Conservation (phyloP, 1,284 basidiomycete species). For the Sparassis latifolia region DNA sequence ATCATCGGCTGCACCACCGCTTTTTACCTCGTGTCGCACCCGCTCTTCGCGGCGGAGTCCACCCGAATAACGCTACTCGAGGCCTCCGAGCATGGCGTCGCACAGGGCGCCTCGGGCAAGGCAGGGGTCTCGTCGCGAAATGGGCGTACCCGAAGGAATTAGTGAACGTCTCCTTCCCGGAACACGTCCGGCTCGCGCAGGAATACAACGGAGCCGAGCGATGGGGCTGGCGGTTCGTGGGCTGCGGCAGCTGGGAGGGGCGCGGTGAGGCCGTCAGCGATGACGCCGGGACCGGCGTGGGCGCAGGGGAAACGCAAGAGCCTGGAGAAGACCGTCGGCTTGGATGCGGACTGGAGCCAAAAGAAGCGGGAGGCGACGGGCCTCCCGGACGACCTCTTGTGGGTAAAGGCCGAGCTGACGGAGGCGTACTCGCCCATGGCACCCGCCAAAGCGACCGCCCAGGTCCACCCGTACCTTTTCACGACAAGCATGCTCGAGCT, state of each 20-base stretch:
- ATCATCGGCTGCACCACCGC: conserved; percentile 85
- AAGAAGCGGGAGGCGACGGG: conserved; percentile 29
- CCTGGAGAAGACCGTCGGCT: conserved; percentile 50
- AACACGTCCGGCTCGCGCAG: conserved; percentile 76
- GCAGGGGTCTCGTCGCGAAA: conserved; percentile 88
- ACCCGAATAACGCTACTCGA: conserved; percentile 69
- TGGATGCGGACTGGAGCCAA: conserved; percentile 24
- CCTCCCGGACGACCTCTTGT: conserved; percentile 55
- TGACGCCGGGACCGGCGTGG: conserved; percentile 21
- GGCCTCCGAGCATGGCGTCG: conserved; percentile 59
- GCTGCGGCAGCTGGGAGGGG: conserved; percentile 64
- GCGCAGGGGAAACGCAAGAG: conserved; percentile 34
- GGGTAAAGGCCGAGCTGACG: conserved; percentile 57
- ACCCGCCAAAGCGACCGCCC: conserved; percentile 57
- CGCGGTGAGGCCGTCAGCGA: conserved; percentile 32
- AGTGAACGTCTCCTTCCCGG: conserved; percentile 69
- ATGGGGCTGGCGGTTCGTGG: conserved; percentile 79
- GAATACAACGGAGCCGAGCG: conserved; percentile 64
- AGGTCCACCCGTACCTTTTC: conserved; percentile 79
- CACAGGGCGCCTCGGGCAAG: conserved; percentile 82
- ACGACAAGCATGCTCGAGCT: conserved; percentile 72
- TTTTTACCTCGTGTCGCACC: conserved; percentile 68
- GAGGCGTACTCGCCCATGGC: conserved; percentile 58
- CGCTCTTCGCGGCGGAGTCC: conserved; percentile 36
- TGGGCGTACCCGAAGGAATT: conserved; percentile 78